A percentile compares a stretch with the other conserved stretches of the same genome.
Evolutionary conservation across 768 basidiomycete species (phyloP).

Genomic region (Tylopilus felleus): DNA sequence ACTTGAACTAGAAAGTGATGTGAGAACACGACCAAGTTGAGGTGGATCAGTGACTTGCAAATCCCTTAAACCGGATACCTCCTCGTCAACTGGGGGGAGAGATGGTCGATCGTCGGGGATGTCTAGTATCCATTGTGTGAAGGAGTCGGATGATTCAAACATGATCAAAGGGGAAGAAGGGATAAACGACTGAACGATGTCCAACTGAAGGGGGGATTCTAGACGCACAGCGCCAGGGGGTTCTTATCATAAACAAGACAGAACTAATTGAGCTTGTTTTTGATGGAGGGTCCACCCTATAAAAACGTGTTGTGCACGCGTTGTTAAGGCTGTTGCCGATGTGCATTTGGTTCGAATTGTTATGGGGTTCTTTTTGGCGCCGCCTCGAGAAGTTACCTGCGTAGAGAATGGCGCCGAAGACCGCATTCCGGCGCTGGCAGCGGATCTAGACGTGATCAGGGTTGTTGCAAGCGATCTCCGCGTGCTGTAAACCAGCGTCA

Average conservation of each 20-base stretch:
- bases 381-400: conserved; percentile 14
- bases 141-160: neutral
- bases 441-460: conserved; percentile 14
- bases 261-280: conserved; percentile 27
- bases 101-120: conserved; percentile 13
- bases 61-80: conserved; percentile 11
- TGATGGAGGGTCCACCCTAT: conserved; percentile 35
- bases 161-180: conserved; percentile 5
- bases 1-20: neutral
- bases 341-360: conserved; percentile 18
- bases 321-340: conserved; percentile 30
- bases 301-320: conserved; percentile 36
- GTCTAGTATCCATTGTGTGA: conserved; percentile 14
- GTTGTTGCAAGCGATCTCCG: neutral
- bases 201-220: conserved; percentile 1
- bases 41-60: conserved; percentile 17
- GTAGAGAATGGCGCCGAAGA: conserved; percentile 8
- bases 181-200: neutral
- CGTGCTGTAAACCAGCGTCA: conserved; percentile 12
- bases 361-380: conserved; percentile 22
- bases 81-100: conserved; percentile 26
- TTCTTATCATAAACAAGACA: conserved; percentile 31
- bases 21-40: conserved; percentile 7
- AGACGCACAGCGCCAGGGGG: conserved; percentile 15
- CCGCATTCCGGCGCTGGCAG: conserved; percentile 7